Evolutionary conservation across 2,329 filamentous ascomycete genomes (phyloP).

Genomic region (Drechslera avenae): DNA sequence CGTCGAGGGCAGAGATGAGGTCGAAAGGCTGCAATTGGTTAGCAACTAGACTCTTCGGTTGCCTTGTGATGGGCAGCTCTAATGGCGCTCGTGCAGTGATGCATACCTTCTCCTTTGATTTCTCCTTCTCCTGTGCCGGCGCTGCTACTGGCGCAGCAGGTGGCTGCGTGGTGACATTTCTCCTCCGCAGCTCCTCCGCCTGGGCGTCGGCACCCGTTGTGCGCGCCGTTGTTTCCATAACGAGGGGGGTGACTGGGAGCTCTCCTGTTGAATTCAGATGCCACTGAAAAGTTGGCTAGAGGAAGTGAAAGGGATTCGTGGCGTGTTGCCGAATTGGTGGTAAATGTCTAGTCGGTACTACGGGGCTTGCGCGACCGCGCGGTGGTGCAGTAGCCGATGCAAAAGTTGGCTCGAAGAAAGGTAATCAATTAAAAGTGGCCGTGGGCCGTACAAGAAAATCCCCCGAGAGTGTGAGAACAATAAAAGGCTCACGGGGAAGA

Average conservation of each 20-base stretch:
- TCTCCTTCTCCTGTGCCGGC: conserved; percentile 48
- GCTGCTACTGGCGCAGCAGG: conserved; percentile 33
- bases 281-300: conserved; percentile 6
- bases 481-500: conserved; percentile 18
- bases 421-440: conserved; percentile 21
- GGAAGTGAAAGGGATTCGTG: conserved; percentile 19
- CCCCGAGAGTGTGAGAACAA: conserved; percentile 16
- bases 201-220: conserved; percentile 51
- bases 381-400: conserved; percentile 4
- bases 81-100: neutral
- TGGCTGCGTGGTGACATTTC: conserved; percentile 48
- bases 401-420: conserved; percentile 2
- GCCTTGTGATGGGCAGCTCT: conserved; percentile 7
- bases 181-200: conserved; percentile 53
- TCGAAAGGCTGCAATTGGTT: conserved; percentile 53
- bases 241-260: neutral
- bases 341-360: conserved; percentile 20
- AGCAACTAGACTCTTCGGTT: conserved; percentile 16
- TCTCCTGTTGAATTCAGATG: neutral
- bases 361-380: conserved; percentile 12
- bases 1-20: conserved; percentile 66
- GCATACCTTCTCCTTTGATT: conserved; percentile 56
- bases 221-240: conserved; percentile 41
- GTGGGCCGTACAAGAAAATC: conserved; percentile 18
- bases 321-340: conserved; percentile 16